Evolutionary conservation across 768 basidiomycete genomes (phyloP).

Genomic region (Tricholomella constricta): DNA sequence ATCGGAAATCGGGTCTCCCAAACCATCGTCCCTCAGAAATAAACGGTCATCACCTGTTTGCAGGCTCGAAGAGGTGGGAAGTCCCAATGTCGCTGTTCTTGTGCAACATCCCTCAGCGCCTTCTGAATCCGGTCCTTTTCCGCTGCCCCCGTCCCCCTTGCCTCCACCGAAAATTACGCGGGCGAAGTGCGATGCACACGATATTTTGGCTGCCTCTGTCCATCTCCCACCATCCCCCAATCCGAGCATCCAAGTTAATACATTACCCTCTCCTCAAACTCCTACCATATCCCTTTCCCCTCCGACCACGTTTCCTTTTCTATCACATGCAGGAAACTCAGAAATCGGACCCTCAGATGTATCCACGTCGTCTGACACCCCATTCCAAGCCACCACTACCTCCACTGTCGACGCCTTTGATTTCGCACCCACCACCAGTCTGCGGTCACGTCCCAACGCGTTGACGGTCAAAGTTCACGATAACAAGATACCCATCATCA

Average conservation of each 20-base stretch:
- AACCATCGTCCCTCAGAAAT: neutral
- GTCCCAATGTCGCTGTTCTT: neutral
- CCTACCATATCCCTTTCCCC: slow-evolving; percentile 14
- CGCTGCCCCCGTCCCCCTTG: slow-evolving; percentile 18
- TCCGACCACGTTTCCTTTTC: slow-evolving; percentile 7
- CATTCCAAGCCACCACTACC: slow-evolving; percentile 28
- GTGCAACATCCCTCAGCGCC: neutral
- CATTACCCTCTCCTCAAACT: neutral
- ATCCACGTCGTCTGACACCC: slow-evolving; percentile 30
- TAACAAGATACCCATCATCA: slow-evolving; percentile 30
- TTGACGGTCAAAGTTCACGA: slow-evolving; percentile 23
- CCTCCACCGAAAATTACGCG: neutral
- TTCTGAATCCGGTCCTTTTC: slow-evolving; percentile 13
- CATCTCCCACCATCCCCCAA: slow-evolving; percentile 19
- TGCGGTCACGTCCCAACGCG: slow-evolving; percentile 7
- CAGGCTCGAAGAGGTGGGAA: neutral
- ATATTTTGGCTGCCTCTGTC: slow-evolving; percentile 7
- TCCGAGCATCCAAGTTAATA: neutral
- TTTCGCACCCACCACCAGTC: slow-evolving; percentile 4
- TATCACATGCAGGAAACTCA: slow-evolving; percentile 4
- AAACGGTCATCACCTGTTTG: neutral
- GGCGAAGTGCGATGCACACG: neutral
- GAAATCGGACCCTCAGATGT: slow-evolving; percentile 26
- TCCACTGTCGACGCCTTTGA: slow-evolving; percentile 23
- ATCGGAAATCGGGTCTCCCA: neutral